Evolutionary conservation across 2,329 filamentous ascomycete species (phyloP), one percentile per base, ranked within the genome.

Genomic region (Anisogramma anomala): DNA sequence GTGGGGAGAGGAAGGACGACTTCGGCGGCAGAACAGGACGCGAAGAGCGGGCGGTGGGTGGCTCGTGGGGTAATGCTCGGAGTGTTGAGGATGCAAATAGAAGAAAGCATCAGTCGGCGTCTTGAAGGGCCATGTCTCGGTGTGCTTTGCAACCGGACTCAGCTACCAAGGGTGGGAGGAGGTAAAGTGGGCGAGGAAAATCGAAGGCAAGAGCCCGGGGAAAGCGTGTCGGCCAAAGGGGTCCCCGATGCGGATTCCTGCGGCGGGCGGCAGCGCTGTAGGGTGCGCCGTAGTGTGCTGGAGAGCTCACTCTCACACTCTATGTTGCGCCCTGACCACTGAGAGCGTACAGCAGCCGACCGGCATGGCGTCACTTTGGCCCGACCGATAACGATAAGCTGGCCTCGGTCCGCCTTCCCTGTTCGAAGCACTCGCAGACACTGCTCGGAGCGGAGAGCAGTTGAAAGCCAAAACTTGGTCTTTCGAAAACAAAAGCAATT

Each of bases 211-310:
- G 32, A 34, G 33, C 34, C 20, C 25, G 30, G 9, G 10, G 37
- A 33, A 31, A 46, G 40, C 41, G 37, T 46, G 41, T 46, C 37
- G 44, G 38, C 38, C 38, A 40, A 32, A 17, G 23, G 33, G 31
- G 14, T 17, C 26, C 22, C 38, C 38, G 38, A 40, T 34, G 27
- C 38, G 31, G 37, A 33, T 34, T 40, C 33, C 31, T 17, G 25
- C 25, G 33, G 25, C 14, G 26, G 26, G 19, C 22, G 19, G n/a
- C n/a, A n/a, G n/a, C n/a, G n/a, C n/a, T n/a, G n/a, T n/a, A n/a
- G n/a, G n/a, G n/a, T n/a, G n/a, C n/a, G n/a, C n/a, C n/a, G n/a
- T n/a, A n/a, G n/a, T n/a, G n/a, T n/a, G n/a, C n/a, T n/a, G 17
- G 37, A 6, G n/a, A 15, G 22, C 10, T 27, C n/a, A 13, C 26